Evolutionary conservation across 805 yeast species (phyloP).

Genomic region (Metschnikowia santaceciliae): DNA sequence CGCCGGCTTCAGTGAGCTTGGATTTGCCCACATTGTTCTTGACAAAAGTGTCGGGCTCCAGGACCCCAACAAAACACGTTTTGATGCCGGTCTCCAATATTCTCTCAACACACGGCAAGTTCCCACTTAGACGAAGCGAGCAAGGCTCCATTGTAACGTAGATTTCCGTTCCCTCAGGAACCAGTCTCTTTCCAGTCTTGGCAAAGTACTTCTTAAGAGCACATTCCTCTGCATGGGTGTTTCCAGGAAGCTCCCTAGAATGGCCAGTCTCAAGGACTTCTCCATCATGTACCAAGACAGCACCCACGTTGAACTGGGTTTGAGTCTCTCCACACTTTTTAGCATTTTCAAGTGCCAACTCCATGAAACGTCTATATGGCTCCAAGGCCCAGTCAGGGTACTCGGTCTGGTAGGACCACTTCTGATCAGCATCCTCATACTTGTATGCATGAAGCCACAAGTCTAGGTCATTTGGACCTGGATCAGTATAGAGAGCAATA

Average conservation of each 20-base stretch:
- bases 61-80: conserved; percentile 85
- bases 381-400: conserved; percentile 80
- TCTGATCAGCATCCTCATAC: conserved; percentile 55
- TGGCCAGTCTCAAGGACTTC: conserved; percentile 74
- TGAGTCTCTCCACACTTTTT: conserved; percentile 73
- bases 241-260: conserved; percentile 88
- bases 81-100: conserved; percentile 55
- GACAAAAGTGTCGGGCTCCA: conserved; percentile 90
- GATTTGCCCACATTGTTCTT: conserved; percentile 61
- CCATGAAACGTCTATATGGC: conserved; percentile 61
- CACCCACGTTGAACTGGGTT: conserved; percentile 94
- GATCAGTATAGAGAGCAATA: conserved; percentile 74
- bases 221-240: conserved; percentile 97
- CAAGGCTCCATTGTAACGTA: conserved; percentile 99
- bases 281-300: conserved; percentile 63
- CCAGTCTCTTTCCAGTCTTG: conserved; percentile 28
- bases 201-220: conserved; percentile 72
- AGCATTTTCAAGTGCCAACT: conserved; percentile 73
- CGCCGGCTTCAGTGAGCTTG: conserved; percentile 51
- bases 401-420: conserved; percentile 74
- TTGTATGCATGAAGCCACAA: conserved; percentile 89
- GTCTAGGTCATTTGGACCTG: conserved; percentile 82
- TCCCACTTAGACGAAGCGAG: conserved; percentile 82
- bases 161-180: conserved; percentile 75
- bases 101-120: conserved; percentile 81